Evolutionary conservation across 2,329 filamentous ascomycete genomes (phyloP), one percentile per base, ranked within the genome.

Genomic region (Moelleriella libera): DNA sequence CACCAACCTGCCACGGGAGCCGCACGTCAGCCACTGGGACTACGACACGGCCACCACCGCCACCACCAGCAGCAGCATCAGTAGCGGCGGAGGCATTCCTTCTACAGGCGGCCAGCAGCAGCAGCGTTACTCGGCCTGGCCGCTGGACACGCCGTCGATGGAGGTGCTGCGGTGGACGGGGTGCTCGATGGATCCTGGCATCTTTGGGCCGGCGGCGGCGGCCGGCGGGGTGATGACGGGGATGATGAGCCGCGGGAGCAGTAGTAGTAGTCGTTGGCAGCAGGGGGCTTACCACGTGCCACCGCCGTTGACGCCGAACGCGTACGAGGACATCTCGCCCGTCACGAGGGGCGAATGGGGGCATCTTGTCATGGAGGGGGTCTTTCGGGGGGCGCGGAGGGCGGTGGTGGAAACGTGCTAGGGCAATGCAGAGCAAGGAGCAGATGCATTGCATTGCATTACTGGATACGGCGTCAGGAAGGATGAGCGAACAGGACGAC

Each of bases 261-360:
- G n/a, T n/a, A n/a, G n/a, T n/a, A n/a, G n/a, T n/a, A n/a, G n/a
- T n/a, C n/a, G n/a, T n/a, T n/a, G n/a, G n/a, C n/a, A n/a, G n/a
- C n/a, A n/a, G n/a, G n/a, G n/a, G 14, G 45, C 43, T 39, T 55
- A 55, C 2, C 43, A 49, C 47, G 57, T 49, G 44, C 52, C 69
- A 21, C 75, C 73, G 0, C 72, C 76, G 1, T 59, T 65, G 61
- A 81, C 78, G 48, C 78, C 76, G 1, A 78, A 80, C 52, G 70
- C 65, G 6, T 77, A 75, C 52, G 76, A 78, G 21, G 78, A 82
- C 55, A 76, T 82, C 48, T 80, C 76, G 45, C 78, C 78, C 5
- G 71, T 75, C 29, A 82, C 78, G 7, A 68, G 74, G 41, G 75
- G 75, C 5, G 78, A 82, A 60, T 82, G 78, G 78, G 74, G 76